Conservation (phyloP, 352 stramenopile genomes). For the Pythium rhizo-oryzae region DNA sequence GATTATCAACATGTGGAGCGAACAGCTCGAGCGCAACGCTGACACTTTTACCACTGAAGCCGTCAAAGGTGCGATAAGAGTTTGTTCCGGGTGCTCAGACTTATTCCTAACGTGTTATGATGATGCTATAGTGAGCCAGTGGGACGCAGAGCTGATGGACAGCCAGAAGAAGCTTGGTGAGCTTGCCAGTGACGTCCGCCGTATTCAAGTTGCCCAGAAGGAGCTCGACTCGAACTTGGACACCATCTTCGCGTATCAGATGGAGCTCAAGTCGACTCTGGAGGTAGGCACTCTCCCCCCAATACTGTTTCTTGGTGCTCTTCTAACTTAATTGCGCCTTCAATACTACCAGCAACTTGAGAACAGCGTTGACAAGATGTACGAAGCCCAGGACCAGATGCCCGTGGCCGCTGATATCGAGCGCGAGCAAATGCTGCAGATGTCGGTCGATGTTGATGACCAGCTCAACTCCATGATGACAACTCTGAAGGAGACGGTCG, state of each 20-base stretch:
- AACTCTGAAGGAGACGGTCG: constrained; percentile 86
- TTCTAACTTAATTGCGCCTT: not conserved
- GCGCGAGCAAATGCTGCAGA: constrained; percentile 83
- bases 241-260: constrained; percentile 89
- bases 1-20: constrained; percentile 91
- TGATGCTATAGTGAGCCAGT: constrained; percentile 65
- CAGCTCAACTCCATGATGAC: constrained; percentile 88
- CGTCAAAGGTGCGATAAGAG: constrained; percentile 64
- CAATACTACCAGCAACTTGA: constrained; percentile 69
- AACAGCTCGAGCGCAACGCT: constrained; percentile 83
- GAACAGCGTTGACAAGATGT: constrained; percentile 91
- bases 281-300: constrained; percentile 48
- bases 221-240: constrained; percentile 87
- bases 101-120: not conserved
- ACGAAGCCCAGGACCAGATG: constrained; percentile 85
- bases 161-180: constrained; percentile 86
- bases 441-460: constrained; percentile 86
- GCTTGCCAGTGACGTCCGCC: constrained; percentile 78
- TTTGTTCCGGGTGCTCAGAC: not conserved
- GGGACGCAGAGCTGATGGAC: constrained; percentile 85
- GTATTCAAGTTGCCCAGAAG: constrained; percentile 86
- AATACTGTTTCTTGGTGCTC: no score
- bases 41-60: constrained; percentile 89
- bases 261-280: constrained; percentile 88
- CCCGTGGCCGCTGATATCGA: constrained; percentile 84